phyloP scores from a whole-genome alignment of 2,329 filamentous ascomycete genomes.

The Colletotrichum caudatum region DNA sequence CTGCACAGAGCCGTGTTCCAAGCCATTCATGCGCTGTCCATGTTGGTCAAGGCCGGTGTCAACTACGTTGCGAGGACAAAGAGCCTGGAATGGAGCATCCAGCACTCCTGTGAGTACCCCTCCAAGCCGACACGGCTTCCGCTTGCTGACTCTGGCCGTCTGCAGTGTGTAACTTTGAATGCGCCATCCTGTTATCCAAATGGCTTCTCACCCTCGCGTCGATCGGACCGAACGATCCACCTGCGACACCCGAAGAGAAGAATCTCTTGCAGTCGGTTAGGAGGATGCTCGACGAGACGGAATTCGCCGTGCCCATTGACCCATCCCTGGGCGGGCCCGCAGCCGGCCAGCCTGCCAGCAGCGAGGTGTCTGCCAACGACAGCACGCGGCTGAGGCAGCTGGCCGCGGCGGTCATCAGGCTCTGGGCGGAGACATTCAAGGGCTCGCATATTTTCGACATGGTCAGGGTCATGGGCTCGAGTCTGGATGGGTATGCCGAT shows the following conservation, averaged over 20 bases:
- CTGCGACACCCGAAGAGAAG: constrained; percentile 64
- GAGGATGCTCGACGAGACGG: constrained; percentile 71
- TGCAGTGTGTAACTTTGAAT: constrained; percentile 71
- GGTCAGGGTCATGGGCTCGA: constrained; percentile 68
- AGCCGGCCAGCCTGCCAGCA: constrained; percentile 52
- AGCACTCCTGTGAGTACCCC: constrained; percentile 66
- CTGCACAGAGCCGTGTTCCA: constrained; percentile 75
- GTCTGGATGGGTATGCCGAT: constrained; percentile 68
- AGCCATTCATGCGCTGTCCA: constrained; percentile 75
- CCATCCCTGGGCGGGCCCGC: constrained; percentile 62
- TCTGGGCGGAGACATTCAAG: constrained; percentile 73
- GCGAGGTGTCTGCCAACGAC: constrained; percentile 61
- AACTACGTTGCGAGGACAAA: constrained; percentile 73
- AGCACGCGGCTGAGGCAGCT: constrained; percentile 66
- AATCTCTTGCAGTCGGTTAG: constrained; percentile 67
- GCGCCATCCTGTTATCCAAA: constrained; percentile 70
- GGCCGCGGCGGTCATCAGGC: constrained; percentile 67
- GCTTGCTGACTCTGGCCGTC: constrained; percentile 40
- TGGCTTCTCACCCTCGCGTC: constrained; percentile 69
- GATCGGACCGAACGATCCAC: constrained; percentile 62
- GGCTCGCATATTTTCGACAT: constrained; percentile 72
- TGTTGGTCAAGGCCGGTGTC: constrained; percentile 73
- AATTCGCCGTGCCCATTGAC: constrained; percentile 71
- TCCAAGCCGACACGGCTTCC: constrained; percentile 1
- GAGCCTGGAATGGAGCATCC: constrained; percentile 72